phyloP scores from a whole-genome alignment of 2,329 filamentous ascomycete species.

The Colletotrichum shisoi region DNA sequence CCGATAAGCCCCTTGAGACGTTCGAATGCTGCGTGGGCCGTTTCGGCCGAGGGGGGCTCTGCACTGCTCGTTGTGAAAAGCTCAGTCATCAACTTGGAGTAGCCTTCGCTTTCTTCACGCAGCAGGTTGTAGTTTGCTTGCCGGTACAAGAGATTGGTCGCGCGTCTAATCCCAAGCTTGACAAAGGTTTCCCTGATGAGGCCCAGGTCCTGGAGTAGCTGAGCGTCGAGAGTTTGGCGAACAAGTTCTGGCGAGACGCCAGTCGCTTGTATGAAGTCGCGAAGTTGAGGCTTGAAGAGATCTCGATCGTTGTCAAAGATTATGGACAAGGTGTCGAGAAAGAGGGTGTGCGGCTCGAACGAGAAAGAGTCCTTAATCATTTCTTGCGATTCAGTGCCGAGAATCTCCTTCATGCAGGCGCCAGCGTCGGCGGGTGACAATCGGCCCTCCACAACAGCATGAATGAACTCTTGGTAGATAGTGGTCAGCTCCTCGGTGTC shows the following conservation, averaged over 20 bases:
- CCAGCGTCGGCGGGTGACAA: conserved; percentile 75
- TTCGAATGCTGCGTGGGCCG: conserved; percentile 86
- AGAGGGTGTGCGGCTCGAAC: conserved; percentile 73
- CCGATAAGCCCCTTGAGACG: conserved; percentile 93
- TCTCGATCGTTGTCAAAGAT: conserved; percentile 74
- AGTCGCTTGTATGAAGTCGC: conserved; percentile 74
- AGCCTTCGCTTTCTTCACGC: conserved; percentile 94
- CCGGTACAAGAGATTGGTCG: conserved; percentile 91
- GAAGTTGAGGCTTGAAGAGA: conserved; percentile 61
- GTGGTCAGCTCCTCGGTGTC: conserved; percentile 73
- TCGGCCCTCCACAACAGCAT: conserved; percentile 74
- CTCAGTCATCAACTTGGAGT: conserved; percentile 94
- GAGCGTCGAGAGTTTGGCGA: conserved; percentile 82
- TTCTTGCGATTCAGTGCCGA: conserved; percentile 64
- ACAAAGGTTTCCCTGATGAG: conserved; percentile 86
- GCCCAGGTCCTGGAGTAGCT: conserved; percentile 76
- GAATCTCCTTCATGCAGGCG: conserved; percentile 74
- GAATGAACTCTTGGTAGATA: conserved; percentile 85
- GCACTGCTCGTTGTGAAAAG: conserved; percentile 87
- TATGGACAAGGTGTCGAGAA: conserved; percentile 84
- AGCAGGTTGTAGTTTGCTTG: conserved; percentile 97
- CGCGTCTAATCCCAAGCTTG: conserved; percentile 83
- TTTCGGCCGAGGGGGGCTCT: conserved; percentile 75
- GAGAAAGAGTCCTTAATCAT: conserved; percentile 59
- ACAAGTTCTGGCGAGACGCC: conserved; percentile 75